Conservation (phyloP, 2,329 filamentous ascomycete species). For the Ophiosphaerella narmari region DNA sequence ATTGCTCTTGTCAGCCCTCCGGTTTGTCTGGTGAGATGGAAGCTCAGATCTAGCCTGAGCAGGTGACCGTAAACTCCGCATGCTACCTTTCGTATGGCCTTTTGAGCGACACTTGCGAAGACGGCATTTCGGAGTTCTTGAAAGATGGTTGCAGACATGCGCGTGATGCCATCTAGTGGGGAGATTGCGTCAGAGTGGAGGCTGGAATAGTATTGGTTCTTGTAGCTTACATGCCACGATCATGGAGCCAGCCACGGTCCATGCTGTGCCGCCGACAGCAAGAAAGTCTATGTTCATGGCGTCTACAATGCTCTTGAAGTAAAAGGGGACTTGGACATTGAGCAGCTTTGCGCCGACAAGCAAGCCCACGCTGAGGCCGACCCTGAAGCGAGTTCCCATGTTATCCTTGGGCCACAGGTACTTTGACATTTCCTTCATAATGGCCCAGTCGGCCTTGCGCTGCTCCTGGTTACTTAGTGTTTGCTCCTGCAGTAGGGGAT, state of each 20-base stretch:
- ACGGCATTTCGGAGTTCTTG: slow-evolving; percentile 95
- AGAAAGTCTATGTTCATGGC: slow-evolving; percentile 95
- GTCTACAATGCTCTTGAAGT: slow-evolving; percentile 98
- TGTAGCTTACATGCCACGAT: slow-evolving; percentile 75
- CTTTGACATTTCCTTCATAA: slow-evolving; percentile 95
- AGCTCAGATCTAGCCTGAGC: slow-evolving; percentile 85
- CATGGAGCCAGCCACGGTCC: slow-evolving; percentile 87
- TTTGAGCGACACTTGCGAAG: slow-evolving; percentile 95
- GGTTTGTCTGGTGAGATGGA: slow-evolving; percentile 92
- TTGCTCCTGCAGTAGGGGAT: slow-evolving; percentile 63
- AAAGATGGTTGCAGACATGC: slow-evolving; percentile 86
- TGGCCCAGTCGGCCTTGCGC: slow-evolving; percentile 96
- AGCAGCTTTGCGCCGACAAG: slow-evolving; percentile 87
- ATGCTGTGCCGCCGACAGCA: slow-evolving; percentile 84
- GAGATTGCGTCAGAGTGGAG: slow-evolving; percentile 18
- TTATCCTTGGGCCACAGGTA: slow-evolving; percentile 97
- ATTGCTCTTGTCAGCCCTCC: slow-evolving; percentile 92
- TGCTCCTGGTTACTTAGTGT: slow-evolving; percentile 79
- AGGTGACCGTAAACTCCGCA: slow-evolving; percentile 92
- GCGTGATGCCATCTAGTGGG: slow-evolving; percentile 72
- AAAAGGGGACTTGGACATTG: slow-evolving; percentile 98
- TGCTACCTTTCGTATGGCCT: slow-evolving; percentile 89
- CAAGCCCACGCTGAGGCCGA: slow-evolving; percentile 80
- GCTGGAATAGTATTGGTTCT: slow-evolving; percentile 10
- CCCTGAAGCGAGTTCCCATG: slow-evolving; percentile 79